Base-by-base conservation (phyloP, 2,329 filamentous ascomycete species). In the Fusarium verrucosum region DNA sequence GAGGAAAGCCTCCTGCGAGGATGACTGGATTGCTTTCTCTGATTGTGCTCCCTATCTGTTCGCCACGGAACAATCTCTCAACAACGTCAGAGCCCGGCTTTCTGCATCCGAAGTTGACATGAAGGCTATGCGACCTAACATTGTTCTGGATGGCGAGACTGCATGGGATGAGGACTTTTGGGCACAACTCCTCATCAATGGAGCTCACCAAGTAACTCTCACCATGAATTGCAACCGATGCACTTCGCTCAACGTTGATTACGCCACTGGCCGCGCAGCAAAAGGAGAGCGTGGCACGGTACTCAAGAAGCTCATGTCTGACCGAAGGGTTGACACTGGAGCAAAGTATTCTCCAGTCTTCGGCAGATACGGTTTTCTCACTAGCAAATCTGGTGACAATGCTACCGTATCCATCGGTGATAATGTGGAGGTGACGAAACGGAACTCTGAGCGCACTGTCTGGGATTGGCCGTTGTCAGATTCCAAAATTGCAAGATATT, bases 1-100 rank as follows among this genome's bases (percentile, higher is more conserved):
- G 35, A 50, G 36, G 10, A 28, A 35, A n/a, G 30, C 30, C 17
- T 10, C 32, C 3, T 30, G 4, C 28, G 60, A 59, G 10, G 75
- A 82, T 13, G 79, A 82, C 32, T 84, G 80, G 71, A 82, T 94
- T 38, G 86, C 85, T 3, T 95, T 94, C 76, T 85, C 87, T 35
- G 92, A 95, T 75, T 85, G 86, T 63, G 91, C 91, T 2, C 89
- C 92, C 1, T 91, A 90, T 73, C 83, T 97, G 14, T 76, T 97
- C 22, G 83, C 89, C 7, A 91, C 88, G 1, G 82, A 88, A 59
- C 83, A 86, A 3, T 95, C 91, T 2, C 82, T 94, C n/a, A 77
- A 81, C 19, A 83, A 91, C 67, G 85, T 96, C 42, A 86, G 85
- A 30, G 73, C 74, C 7, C 82, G 87, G 5, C 75, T 92, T 7